phyloP scores from a whole-genome alignment of 306 rosid species.

The Acacia melanoxylon region DNA sequence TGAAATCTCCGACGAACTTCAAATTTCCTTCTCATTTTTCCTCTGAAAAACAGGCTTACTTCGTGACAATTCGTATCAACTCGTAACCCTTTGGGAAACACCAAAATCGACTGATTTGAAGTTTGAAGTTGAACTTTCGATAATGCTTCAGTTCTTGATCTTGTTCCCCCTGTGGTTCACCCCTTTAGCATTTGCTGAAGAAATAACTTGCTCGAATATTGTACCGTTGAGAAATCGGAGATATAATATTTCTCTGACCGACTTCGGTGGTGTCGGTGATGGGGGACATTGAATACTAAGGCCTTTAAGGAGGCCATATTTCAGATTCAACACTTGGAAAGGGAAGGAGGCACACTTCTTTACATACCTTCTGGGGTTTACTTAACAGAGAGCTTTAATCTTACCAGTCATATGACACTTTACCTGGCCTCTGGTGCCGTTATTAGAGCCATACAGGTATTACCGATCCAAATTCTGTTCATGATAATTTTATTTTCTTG shows the following conservation, averaged over 20 bases:
- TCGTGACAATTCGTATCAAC: neutral
- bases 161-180: slow-evolving; percentile 24
- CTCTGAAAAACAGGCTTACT: neutral
- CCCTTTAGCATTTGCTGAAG: slow-evolving; percentile 25
- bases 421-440: slow-evolving; percentile 78
- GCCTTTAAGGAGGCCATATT: slow-evolving; percentile 70
- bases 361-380: slow-evolving; percentile 79
- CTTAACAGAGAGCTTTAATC: slow-evolving; percentile 74
- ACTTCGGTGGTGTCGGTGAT: slow-evolving; percentile 78
- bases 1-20: neutral
- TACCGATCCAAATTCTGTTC: neutral
- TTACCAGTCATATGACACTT: slow-evolving; percentile 84
- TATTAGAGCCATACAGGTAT: slow-evolving; percentile 75
- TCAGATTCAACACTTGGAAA: slow-evolving; percentile 55
- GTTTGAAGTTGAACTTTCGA: slow-evolving; percentile 3
- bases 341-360: slow-evolving; percentile 74
- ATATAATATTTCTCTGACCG: slow-evolving; percentile 63
- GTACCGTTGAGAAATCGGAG: slow-evolving; percentile 54
- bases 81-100: neutral
- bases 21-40: neutral
- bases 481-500: neutral
- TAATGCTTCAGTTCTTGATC: slow-evolving; percentile 32
- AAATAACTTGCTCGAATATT: slow-evolving; percentile 65
- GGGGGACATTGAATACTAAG: slow-evolving; percentile 71
- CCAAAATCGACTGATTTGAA: neutral